These are phyloP conservation scores for Alternaria infectoria DNA, from an alignment of 2,329 filamentous ascomycete species.

Conservation along the genomic window DNA sequence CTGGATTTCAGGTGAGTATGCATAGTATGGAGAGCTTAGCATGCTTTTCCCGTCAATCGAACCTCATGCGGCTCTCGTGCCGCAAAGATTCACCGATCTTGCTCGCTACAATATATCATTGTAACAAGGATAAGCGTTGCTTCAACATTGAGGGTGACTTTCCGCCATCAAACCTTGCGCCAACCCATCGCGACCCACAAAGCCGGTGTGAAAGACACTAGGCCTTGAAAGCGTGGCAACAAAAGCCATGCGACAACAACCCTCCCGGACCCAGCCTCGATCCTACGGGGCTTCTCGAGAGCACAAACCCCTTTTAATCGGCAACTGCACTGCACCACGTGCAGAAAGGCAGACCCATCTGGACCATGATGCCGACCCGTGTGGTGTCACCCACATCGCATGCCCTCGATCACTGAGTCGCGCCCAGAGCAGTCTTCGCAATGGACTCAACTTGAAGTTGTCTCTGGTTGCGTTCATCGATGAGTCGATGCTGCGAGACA, in stretches of 20 bases:
- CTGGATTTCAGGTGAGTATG: slow-evolving; percentile 1
- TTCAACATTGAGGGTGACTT: slow-evolving; percentile 6
- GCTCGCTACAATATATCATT: slow-evolving; percentile 1
- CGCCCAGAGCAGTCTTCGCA: neutral
- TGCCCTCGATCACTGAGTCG: neutral
- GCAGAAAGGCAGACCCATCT: neutral
- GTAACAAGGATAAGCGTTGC: slow-evolving; percentile 3
- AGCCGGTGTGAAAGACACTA: neutral
- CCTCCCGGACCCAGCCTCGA: neutral
- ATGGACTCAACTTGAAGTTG: neutral
- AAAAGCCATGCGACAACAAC: slow-evolving; percentile 14
- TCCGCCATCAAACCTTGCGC: slow-evolving; percentile 12
- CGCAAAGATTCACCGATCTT: slow-evolving; percentile 4
- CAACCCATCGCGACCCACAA: slow-evolving; percentile 3
- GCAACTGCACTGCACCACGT: neutral
- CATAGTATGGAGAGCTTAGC: slow-evolving; percentile 10
- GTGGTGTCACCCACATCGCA: neutral
- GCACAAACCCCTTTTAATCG: slow-evolving; percentile 10
- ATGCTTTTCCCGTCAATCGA: slow-evolving; percentile 6
- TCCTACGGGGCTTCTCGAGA: slow-evolving; percentile 14
- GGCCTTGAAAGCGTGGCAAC: slow-evolving; percentile 6
- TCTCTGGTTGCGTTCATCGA: neutral
- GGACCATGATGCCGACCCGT: neutral
- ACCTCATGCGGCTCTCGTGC: neutral
- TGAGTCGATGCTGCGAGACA: neutral